These are phyloP conservation scores for Stygiomarasmius scandens DNA, from an alignment of 1,284 basidiomycete species.

Conservation along the genomic window DNA sequence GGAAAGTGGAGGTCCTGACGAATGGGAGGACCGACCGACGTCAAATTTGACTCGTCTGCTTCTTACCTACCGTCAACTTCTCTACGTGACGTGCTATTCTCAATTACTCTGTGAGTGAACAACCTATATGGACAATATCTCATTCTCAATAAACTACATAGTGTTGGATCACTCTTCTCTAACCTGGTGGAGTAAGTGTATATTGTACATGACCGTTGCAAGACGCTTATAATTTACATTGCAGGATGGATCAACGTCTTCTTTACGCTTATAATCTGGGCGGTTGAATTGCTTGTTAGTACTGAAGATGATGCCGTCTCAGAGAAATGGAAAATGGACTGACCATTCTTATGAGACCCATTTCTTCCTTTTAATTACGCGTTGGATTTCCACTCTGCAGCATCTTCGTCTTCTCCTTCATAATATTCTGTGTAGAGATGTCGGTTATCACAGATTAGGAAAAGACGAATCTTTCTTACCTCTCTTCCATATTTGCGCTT, in stretches of 20 bases:
- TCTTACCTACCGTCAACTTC: slow-evolving; percentile 79
- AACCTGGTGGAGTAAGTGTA: slow-evolving; percentile 67
- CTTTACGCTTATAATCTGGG: slow-evolving; percentile 81
- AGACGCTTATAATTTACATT: not conserved
- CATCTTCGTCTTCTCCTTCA: slow-evolving; percentile 59
- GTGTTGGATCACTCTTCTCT: slow-evolving; percentile 84
- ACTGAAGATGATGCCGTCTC: slow-evolving; percentile 71
- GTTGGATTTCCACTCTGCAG: slow-evolving; percentile 79
- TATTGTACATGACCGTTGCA: not conserved
- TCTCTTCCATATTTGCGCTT: slow-evolving; percentile 88
- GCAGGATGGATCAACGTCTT: slow-evolving; percentile 80
- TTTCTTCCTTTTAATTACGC: not conserved
- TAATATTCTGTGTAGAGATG: slow-evolving; percentile 61
- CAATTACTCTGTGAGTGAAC: slow-evolving; percentile 69
- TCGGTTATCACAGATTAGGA: no score
- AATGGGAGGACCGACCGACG: slow-evolving; percentile 76
- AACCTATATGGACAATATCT: not conserved
- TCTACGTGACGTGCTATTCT: slow-evolving; percentile 85
- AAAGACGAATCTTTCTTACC: no score
- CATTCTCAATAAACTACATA: slow-evolving; percentile 29
- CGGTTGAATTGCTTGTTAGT: slow-evolving; percentile 77
- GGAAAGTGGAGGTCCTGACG: slow-evolving; percentile 62
- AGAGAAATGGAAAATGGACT: slow-evolving; percentile 82
- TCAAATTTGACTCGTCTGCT: slow-evolving; percentile 72
- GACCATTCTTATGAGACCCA: slow-evolving; percentile 20